Conservation (phyloP, 2,329 filamentous ascomycete species). For the Clonostachys byssicola region DNA sequence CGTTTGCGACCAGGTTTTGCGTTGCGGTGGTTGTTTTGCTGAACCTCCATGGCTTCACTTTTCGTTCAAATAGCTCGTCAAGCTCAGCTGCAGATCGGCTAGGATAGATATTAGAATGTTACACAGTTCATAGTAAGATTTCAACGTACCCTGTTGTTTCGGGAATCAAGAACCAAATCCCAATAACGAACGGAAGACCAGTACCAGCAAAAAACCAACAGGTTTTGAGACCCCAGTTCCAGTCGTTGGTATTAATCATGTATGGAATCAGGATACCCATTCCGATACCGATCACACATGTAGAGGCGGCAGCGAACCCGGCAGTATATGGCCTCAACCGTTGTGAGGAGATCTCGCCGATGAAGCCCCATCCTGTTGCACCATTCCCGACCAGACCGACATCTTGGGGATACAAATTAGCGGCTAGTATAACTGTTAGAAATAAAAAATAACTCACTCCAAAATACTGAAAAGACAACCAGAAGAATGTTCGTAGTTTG, state of each 20-base stretch:
- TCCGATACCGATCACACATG: constrained; percentile 8
- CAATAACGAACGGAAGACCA: no score
- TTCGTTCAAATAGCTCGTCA: constrained; percentile 15
- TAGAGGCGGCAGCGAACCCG: constrained; percentile 11
- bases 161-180: no score
- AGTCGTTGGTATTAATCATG: no score
- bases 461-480: constrained; percentile 12
- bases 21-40: constrained; percentile 4
- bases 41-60: constrained; percentile 14
- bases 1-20: constrained; percentile 3
- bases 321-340: constrained; percentile 14
- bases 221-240: no score
- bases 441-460: constrained; percentile 11
- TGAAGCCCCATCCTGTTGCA: constrained; percentile 18
- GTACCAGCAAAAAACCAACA: no score
- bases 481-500: constrained; percentile 8
- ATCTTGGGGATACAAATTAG: no score
- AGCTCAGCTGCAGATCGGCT: constrained; percentile 12
- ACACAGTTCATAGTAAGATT: no score
- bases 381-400: constrained; percentile 16
- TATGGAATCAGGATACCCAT: no score
- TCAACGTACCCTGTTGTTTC: no score
- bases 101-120: no score
- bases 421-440: background rate
- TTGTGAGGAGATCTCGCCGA: constrained; percentile 20